phyloP scores from a whole-genome alignment of 75 land plant species.

The Sequoiadendron giganteum region DNA sequence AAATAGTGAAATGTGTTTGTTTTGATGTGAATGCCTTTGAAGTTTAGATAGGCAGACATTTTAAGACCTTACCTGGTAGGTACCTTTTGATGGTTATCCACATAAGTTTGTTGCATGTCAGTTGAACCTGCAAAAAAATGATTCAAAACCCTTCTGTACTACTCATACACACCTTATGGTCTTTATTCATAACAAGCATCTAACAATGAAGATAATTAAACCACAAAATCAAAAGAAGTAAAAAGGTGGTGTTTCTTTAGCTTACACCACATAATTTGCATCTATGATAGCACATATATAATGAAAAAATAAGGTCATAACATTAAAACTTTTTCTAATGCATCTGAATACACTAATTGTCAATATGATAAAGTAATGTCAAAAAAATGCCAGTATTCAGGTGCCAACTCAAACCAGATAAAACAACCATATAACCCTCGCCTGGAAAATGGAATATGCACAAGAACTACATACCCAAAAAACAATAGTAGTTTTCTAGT shows the following conservation, averaged over 20 bases:
- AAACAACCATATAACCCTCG: not conserved
- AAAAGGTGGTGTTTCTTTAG: not conserved
- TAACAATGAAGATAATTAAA: not conserved
- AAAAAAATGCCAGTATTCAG: not conserved
- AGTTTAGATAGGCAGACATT: not conserved
- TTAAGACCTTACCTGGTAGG: not conserved
- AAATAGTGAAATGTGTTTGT: not conserved
- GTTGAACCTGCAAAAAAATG: not conserved
- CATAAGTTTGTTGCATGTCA: not conserved
- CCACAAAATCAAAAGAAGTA: not conserved
- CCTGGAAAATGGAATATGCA: not conserved
- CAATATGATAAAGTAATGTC: not conserved
- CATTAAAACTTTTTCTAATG: not conserved
- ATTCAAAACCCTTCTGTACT: not conserved
- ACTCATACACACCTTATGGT: not conserved
- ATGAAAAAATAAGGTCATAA: not conserved
- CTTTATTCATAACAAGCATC: not conserved
- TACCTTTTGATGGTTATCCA: not conserved
- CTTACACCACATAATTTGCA: not conserved
- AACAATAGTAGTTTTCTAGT: too few species aligned
- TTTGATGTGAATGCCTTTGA: not conserved
- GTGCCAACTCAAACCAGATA: not conserved
- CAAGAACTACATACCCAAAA: not conserved
- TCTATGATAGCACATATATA: not conserved
- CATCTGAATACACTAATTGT: not conserved